A percentile compares a stretch with the other conserved stretches of the same genome.
Conservation (phyloP, 305 asterid genomes). For the Fraxinus xanthoxyloides region DNA sequence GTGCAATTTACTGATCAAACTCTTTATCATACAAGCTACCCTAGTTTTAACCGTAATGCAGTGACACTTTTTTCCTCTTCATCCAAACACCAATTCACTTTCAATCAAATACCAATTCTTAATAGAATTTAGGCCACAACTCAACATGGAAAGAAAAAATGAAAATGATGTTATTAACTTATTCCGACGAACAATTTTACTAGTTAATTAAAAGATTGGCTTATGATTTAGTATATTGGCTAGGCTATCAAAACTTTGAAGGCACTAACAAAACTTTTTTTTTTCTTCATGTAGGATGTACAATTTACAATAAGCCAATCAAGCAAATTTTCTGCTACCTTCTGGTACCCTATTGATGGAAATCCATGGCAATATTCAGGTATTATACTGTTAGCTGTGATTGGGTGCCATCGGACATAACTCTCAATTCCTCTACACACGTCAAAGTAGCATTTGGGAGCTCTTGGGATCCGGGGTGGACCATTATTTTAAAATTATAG, state of each 20-base stretch:
- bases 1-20: too few relatives aligned
- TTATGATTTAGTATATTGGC: neutral
- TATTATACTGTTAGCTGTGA: constrained; percentile 73
- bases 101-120: too few relatives aligned
- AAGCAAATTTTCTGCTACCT: constrained; percentile 69
- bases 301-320: constrained; percentile 66
- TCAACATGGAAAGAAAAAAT: neutral
- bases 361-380: constrained; percentile 76
- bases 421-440: constrained; percentile 34
- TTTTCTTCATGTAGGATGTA: constrained; percentile 49
- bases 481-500: too few relatives aligned
- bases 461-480: constrained; percentile 71
- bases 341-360: constrained; percentile 71
- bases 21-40: too few relatives aligned
- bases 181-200: neutral
- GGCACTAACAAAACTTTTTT: neutral
- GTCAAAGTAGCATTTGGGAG: constrained; percentile 36
- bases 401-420: constrained; percentile 61
- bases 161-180: neutral
- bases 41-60: too few relatives aligned
- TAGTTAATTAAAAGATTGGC: neutral
- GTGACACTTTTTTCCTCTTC: too few relatives aligned
- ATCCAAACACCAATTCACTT: too few relatives aligned
- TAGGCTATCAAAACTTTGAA: neutral
- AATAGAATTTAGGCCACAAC: too few relatives aligned